phyloP scores from a whole-genome alignment of 192 early-diverging fungal genomes.

The Coemansia sp. region DNA sequence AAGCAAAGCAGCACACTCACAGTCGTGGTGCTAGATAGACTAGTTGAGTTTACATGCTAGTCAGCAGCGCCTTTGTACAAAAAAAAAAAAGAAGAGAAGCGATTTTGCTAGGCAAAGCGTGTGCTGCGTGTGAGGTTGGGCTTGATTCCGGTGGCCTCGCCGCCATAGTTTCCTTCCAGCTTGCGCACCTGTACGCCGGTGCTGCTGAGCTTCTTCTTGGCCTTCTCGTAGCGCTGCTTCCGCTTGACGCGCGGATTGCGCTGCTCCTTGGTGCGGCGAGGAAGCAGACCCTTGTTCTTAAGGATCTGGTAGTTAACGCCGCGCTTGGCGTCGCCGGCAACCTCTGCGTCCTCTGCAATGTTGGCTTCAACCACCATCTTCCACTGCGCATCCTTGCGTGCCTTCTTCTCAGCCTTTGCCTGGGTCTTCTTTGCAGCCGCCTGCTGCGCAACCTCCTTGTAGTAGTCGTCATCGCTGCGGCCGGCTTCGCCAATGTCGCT shows the following conservation, averaged over 20 bases:
- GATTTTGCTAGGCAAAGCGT: slow-evolving; percentile 63
- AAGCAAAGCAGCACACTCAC: no score
- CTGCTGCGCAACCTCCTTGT: slow-evolving; percentile 57
- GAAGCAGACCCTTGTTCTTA: slow-evolving; percentile 94
- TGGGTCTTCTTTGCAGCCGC: slow-evolving; percentile 43
- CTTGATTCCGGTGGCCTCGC: slow-evolving; percentile 96
- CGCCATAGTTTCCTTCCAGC: slow-evolving; percentile 76
- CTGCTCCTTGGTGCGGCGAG: slow-evolving; percentile 86
- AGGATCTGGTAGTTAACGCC: slow-evolving; percentile 84
- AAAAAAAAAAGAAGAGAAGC: neutral
- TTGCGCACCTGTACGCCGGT: slow-evolving; percentile 72
- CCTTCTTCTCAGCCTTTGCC: slow-evolving; percentile 59
- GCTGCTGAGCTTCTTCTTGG: slow-evolving; percentile 86
- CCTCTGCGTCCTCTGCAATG: slow-evolving; percentile 49
- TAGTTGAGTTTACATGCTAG: no score
- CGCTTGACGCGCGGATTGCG: slow-evolving; percentile 95
- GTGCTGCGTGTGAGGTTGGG: slow-evolving; percentile 77
- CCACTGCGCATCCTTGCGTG: slow-evolving; percentile 49
- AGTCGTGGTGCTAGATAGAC: no score
- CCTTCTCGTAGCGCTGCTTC: slow-evolving; percentile 83
- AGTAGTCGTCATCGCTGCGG: slow-evolving; percentile 55
- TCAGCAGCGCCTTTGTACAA: no score
- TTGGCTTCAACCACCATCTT: slow-evolving; percentile 56
- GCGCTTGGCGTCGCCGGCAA: slow-evolving; percentile 69
- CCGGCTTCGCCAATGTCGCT: slow-evolving; percentile 46